These are phyloP conservation scores for Phanerochaete carnosa DNA, from an alignment of 768 basidiomycete species.

Conservation along the genomic window DNA sequence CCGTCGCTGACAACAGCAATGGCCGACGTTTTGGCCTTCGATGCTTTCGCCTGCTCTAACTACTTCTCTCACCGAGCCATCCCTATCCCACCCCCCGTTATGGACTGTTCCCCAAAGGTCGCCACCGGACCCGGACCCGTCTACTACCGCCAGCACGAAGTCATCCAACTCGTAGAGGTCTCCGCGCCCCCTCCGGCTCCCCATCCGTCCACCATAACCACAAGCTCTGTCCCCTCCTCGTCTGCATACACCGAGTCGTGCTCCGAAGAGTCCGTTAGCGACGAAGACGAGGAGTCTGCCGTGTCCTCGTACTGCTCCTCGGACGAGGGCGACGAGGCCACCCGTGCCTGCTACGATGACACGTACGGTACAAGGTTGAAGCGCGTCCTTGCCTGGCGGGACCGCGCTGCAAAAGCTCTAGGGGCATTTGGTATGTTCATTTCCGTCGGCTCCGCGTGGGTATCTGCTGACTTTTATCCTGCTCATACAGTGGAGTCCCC, in stretches of 20 bases:
- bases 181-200: constrained; percentile 48
- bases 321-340: constrained; percentile 31
- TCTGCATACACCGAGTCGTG: constrained; percentile 35
- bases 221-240: constrained; percentile 37
- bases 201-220: constrained; percentile 34
- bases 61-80: constrained; percentile 1
- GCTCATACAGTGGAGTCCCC: constrained; percentile 1
- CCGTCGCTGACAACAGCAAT: constrained; percentile 5
- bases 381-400: constrained; percentile 72
- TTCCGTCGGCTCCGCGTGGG: constrained; percentile 1
- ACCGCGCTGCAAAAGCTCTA: constrained; percentile 47
- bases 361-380: constrained; percentile 54
- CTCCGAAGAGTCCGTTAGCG: constrained; percentile 22
- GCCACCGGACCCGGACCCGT: constrained; percentile 32
- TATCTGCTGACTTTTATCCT: not conserved
- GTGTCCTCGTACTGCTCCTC: constrained; percentile 75
- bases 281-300: constrained; percentile 36
- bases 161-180: constrained; percentile 74
- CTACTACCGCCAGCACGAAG: constrained; percentile 48
- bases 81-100: constrained; percentile 1
- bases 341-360: constrained; percentile 36
- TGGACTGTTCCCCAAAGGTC: constrained; percentile 24
- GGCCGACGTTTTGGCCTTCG: constrained; percentile 19
- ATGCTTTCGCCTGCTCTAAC: constrained; percentile 18
- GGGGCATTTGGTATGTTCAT: constrained; percentile 36